Percentiles rank a stretch among this genome's conserved stretches.
Conservation (phyloP, 148 eudicot genomes). For the Fagopyrum tataricum region DNA sequence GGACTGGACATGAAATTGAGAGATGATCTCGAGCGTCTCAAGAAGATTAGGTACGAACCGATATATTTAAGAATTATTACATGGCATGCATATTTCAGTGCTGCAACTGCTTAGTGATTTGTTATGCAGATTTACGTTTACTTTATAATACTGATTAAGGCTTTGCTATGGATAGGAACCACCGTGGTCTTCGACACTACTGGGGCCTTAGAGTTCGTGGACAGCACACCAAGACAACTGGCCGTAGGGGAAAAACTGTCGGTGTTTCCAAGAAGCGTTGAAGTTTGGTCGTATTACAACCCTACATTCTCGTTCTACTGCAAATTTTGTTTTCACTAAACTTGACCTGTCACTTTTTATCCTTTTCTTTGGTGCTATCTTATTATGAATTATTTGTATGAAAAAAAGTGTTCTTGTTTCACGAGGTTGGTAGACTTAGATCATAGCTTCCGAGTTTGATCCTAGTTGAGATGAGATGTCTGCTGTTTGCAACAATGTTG, state of each 20-base stretch:
- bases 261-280: conserved; percentile 71
- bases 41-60: conserved; percentile 60
- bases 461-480: too few relatives aligned
- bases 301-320: not conserved
- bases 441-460: too few relatives aligned
- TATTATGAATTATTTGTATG: not conserved
- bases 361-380: not conserved
- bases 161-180: conserved; percentile 30
- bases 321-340: conserved; percentile 1
- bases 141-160: not conserved
- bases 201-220: conserved; percentile 75
- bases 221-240: conserved; percentile 73
- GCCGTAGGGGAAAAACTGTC: conserved; percentile 72
- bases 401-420: not conserved
- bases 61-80: not conserved
- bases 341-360: not conserved
- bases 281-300: not conserved
- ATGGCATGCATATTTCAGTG: not conserved
- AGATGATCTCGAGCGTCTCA: conserved; percentile 82
- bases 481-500: too few relatives aligned
- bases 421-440: too few relatives aligned
- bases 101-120: not conserved
- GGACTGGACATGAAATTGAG: conserved; percentile 91
- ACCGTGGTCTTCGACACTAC: conserved; percentile 73
- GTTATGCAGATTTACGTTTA: not conserved